Conservation (phyloP, 306 rosid genomes). For the Prunus mira region DNA sequence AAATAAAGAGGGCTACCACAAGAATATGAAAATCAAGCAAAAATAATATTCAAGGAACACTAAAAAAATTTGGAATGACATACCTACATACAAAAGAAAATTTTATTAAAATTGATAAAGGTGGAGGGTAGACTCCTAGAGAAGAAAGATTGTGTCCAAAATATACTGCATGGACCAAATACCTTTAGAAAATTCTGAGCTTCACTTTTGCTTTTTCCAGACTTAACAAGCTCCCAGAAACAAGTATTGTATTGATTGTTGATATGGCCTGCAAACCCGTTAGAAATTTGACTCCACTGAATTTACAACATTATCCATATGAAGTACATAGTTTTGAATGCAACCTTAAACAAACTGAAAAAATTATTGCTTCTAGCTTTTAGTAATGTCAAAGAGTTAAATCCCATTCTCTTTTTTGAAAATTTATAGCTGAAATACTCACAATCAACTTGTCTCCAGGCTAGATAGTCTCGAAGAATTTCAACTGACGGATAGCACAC, state of each 20-base stretch:
- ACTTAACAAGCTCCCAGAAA: constrained; percentile 81
- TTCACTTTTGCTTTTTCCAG: constrained; percentile 69
- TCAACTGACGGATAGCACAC: constrained; percentile 74
- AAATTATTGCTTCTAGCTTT: background rate
- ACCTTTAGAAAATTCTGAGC: constrained; percentile 63
- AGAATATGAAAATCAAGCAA: background rate
- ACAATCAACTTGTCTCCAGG: constrained; percentile 96
- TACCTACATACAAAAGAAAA: background rate
- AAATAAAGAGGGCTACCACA: background rate
- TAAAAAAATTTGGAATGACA: background rate
- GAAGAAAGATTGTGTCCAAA: background rate
- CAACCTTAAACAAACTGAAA: background rate
- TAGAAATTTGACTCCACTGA: background rate
- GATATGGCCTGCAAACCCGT: constrained; percentile 54
- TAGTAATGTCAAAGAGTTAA: background rate
- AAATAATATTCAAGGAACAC: background rate
- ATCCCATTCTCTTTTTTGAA: background rate
- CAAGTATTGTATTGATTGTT: constrained; percentile 89
- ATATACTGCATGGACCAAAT: background rate
- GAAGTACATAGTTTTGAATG: background rate
- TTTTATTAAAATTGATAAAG: background rate
- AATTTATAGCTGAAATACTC: constrained; percentile 20
- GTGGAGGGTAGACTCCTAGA: background rate
- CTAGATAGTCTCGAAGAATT: constrained; percentile 72
- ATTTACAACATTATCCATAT: background rate